These are phyloP conservation scores for Alnus glutinosa DNA, from an alignment of 306 rosid genomes.

Conservation along the genomic window DNA sequence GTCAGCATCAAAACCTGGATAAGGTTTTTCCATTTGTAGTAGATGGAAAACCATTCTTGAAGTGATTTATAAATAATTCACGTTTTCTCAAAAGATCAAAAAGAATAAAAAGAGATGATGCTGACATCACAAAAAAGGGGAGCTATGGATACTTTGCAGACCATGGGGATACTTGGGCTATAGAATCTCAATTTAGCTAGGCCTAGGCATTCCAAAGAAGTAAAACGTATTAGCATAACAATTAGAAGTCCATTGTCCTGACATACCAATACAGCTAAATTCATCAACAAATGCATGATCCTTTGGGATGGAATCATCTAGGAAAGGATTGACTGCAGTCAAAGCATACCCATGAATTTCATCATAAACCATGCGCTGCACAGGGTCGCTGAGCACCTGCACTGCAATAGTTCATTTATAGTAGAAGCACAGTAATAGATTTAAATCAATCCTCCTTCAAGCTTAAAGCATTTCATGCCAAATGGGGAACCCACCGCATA, in stretches of 20 bases:
- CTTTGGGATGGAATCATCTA: constrained; percentile 58
- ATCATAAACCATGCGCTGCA: constrained; percentile 91
- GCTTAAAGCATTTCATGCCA: constrained; percentile 24
- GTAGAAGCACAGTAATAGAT: constrained; percentile 19
- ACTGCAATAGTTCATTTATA: constrained; percentile 40
- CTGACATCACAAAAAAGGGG: background rate
- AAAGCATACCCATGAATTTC: constrained; percentile 93
- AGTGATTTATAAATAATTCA: background rate
- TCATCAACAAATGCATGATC: constrained; percentile 93
- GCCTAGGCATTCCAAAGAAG: background rate
- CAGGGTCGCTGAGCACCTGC: constrained; percentile 96
- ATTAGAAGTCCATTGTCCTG: background rate
- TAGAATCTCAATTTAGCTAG: background rate
- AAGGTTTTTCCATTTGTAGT: background rate
- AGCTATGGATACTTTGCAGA: background rate
- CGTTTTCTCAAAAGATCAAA: background rate
- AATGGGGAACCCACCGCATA: constrained; percentile 60
- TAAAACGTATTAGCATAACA: background rate
- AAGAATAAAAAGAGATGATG: background rate
- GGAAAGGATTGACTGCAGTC: constrained; percentile 82
- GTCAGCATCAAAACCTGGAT: background rate
- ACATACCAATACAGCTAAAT: constrained; percentile 90
- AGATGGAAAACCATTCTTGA: background rate
- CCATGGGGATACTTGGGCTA: background rate
- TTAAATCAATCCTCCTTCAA: constrained; percentile 13